Evolutionary conservation across 345 rosid genomes (phyloP).

Genomic region (Melaleuca alternifolia): DNA sequence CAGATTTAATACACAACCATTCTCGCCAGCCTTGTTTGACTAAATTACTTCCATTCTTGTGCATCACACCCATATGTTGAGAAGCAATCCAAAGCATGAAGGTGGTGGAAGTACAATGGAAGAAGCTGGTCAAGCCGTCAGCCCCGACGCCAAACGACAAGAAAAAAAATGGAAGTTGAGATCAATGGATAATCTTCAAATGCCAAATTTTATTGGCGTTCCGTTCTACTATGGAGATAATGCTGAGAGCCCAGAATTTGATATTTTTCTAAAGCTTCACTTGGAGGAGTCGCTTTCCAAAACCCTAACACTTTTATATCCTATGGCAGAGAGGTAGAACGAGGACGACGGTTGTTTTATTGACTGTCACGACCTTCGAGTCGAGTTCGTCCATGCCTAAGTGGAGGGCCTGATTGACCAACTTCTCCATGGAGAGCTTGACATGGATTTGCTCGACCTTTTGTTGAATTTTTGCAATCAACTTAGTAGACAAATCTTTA

Average conservation of each 20-base stretch:
- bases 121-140: slow-evolving; percentile 32
- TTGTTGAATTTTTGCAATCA: neutral
- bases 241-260: neutral
- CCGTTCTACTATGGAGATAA: neutral
- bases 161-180: slow-evolving; percentile 14
- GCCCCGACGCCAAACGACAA: slow-evolving; percentile 24
- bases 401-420: neutral
- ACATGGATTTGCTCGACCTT: neutral
- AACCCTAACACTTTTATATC: neutral
- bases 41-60: neutral
- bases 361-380: slow-evolving; percentile 16
- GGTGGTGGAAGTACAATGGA: slow-evolving; percentile 15
- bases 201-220: slow-evolving; percentile 1
- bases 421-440: neutral
- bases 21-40: neutral
- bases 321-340: neutral
- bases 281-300: neutral
- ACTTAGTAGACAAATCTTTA: neutral
- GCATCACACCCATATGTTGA: too few species aligned
- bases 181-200: slow-evolving; percentile 31
- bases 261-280: neutral
- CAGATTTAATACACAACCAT: neutral
- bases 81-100: slow-evolving; percentile 2
- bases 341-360: neutral
- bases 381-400: slow-evolving; percentile 3